Evolutionary conservation across 441 rosid species (phyloP), one percentile per base, ranked within the genome.

Genomic region (Pelargonium myrrhifolium): DNA sequence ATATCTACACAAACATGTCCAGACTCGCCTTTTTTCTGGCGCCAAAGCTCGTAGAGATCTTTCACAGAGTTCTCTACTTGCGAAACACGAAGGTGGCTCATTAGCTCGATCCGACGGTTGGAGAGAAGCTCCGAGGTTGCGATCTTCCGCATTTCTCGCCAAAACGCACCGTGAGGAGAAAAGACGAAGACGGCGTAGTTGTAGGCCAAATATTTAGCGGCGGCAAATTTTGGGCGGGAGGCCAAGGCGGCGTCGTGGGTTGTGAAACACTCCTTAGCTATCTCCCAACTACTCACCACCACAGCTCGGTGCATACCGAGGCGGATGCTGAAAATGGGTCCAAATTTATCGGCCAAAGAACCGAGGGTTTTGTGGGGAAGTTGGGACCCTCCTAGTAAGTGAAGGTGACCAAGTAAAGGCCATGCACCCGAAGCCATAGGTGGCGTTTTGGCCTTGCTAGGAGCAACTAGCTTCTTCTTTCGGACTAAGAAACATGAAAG

Each of bases 321-420:
- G 67, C 75, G 67, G 66, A 85, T 65, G 42, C 71, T 65, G 79
- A 82, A 83, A 28, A 83, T 73, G 0, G 86, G 83, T 11, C 92
- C 86, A 31, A 68, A 71, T 66, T 75, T 75, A 65, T 84, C 81
- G 0, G 87, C 82, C 65, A 83, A 62, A 24, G 64, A 68, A 12
- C 71, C 79, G 17, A 87, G 67, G n/a, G 68, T 51, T 11, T 66
- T 28, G 71, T 83, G 79, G 31, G 86, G 83, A 24, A 80, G 85
- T 71, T 74, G 66, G 26, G 79, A 21, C 39, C 85, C 87, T 2
- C 76, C 74, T 2, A 87, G 62, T 20, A 76, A 65, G 65, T 35
- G 82, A 39, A 85, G 80, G 77, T 85, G 89, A 45, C 89, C 87
- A 1, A 87, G 64, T 21, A 87, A 1, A 3, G 89, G 91, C 89